Percentiles rank a stretch among this genome's conserved stretches.
phyloP scores from a whole-genome alignment of 805 yeast genomes.

The Jamesozyma rosinii region DNA sequence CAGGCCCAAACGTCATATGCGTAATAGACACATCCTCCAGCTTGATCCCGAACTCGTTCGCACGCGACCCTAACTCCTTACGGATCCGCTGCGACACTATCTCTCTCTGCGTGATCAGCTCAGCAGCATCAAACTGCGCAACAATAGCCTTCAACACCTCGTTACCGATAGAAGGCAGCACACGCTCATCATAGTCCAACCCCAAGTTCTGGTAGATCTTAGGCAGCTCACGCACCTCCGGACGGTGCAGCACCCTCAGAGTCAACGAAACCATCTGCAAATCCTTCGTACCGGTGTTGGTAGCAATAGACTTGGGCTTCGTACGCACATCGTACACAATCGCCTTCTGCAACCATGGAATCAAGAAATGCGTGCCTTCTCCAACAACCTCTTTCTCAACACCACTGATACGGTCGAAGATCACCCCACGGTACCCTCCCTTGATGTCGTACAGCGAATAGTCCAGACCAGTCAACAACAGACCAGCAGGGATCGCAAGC shows the following conservation, averaged over 20 bases:
- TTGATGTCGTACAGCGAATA: conserved; percentile 86
- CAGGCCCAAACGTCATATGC: conserved; percentile 93
- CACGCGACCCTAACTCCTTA: conserved; percentile 73
- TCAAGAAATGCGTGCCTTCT: conserved; percentile 90
- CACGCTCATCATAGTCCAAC: conserved; percentile 89
- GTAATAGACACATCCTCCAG: conserved; percentile 96
- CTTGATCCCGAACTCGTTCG: conserved; percentile 78
- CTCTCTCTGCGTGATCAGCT: conserved; percentile 94
- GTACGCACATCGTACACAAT: conserved; percentile 87
- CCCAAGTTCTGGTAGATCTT: conserved; percentile 85
- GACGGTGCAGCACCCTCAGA: conserved; percentile 86
- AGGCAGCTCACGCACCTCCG: conserved; percentile 78
- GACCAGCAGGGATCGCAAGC: conserved; percentile 64
- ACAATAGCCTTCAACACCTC: conserved; percentile 84
- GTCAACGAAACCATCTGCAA: conserved; percentile 92
- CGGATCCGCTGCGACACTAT: conserved; percentile 83
- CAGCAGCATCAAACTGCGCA: conserved; percentile 93
- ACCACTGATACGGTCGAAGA: conserved; percentile 85
- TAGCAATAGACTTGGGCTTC: conserved; percentile 85
- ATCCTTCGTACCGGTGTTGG: conserved; percentile 95
- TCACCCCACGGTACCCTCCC: conserved; percentile 93
- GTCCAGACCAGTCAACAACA: conserved; percentile 62
- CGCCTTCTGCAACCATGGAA: conserved; percentile 95
- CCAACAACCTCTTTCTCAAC: conserved; percentile 83
- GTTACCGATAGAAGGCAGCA: conserved; percentile 84